Conservation (phyloP, 202 grass and related monocot genomes). For the Saccharum hybrid region DNA sequence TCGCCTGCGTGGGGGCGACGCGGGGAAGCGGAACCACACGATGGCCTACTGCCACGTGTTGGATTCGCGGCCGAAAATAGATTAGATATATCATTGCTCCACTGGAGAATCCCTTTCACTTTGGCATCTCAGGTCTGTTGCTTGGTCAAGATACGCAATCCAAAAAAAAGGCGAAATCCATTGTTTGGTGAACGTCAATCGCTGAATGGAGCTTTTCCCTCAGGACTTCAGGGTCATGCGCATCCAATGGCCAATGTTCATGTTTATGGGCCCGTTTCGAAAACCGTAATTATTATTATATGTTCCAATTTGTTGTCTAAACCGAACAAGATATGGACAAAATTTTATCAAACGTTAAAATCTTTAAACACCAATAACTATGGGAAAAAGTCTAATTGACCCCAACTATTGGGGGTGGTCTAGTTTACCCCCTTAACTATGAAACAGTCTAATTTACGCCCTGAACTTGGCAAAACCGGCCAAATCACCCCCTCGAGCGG, state of each 20-base stretch:
- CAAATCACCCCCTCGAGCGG: no score
- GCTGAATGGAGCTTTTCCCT: neutral
- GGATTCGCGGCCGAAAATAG: neutral
- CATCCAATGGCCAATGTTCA: neutral
- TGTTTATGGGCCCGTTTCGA: neutral
- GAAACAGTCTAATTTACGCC: no score
- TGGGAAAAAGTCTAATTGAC: no score
- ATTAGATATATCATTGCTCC: neutral
- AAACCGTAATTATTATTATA: neutral
- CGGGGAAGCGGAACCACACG: no score
- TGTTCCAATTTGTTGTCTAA: neutral
- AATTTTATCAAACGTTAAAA: neutral
- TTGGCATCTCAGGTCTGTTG: neutral
- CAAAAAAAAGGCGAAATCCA: neutral
- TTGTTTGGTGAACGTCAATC: neutral
- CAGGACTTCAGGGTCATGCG: neutral
- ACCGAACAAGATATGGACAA: neutral
- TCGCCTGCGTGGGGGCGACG: no score
- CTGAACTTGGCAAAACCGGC: no score
- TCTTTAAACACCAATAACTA: no score
- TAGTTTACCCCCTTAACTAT: no score
- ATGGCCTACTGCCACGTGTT: no score
- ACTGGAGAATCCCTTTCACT: neutral
- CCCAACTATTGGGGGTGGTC: no score
- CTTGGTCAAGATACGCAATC: neutral